A percentile compares a stretch with the other conserved stretches of the same genome.
Evolutionary conservation across 2,329 filamentous ascomycete species (phyloP).

Genomic region (Colletotrichum tamarilloi): DNA sequence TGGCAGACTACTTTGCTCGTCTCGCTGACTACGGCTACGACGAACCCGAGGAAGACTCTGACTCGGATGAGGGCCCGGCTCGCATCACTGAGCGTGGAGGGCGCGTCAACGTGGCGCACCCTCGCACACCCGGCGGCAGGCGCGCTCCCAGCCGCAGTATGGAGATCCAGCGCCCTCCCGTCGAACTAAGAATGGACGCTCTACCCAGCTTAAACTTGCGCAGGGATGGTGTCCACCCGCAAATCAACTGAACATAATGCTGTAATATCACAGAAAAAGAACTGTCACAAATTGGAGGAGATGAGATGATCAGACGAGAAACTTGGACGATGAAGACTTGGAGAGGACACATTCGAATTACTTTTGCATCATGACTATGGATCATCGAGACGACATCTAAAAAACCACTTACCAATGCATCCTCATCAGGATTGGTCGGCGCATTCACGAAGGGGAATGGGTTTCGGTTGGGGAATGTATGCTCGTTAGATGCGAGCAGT

Average conservation of each 20-base stretch:
- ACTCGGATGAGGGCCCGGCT: slow-evolving; percentile 55
- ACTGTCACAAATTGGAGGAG: not conserved
- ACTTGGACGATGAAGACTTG: not conserved
- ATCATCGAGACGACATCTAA: not conserved
- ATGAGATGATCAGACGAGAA: not conserved
- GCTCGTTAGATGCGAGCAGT: slow-evolving; percentile 10
- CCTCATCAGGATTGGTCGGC: slow-evolving; percentile 3
- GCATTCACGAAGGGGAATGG: slow-evolving; percentile 1
- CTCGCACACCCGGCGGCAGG: slow-evolving; percentile 64
- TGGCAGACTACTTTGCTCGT: slow-evolving; percentile 90
- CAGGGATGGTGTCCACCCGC: not conserved
- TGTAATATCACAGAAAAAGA: slow-evolving; percentile 15
- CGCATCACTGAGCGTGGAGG: slow-evolving; percentile 63
- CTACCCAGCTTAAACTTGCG: not conserved
- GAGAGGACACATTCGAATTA: not conserved
- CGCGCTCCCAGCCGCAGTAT: slow-evolving; percentile 66
- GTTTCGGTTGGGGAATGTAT: not conserved
- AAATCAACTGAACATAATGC: slow-evolving; percentile 8
- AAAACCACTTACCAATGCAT: not conserved
- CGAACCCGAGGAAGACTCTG: slow-evolving; percentile 55
- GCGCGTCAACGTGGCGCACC: slow-evolving; percentile 68
- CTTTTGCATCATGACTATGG: slow-evolving; percentile 14
- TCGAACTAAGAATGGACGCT: slow-evolving; percentile 46
- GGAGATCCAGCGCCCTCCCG: slow-evolving; percentile 60
- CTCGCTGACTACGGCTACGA: slow-evolving; percentile 76